Evolutionary conservation across 768 basidiomycete species (phyloP).

Genomic region (Collybia sp.): DNA sequence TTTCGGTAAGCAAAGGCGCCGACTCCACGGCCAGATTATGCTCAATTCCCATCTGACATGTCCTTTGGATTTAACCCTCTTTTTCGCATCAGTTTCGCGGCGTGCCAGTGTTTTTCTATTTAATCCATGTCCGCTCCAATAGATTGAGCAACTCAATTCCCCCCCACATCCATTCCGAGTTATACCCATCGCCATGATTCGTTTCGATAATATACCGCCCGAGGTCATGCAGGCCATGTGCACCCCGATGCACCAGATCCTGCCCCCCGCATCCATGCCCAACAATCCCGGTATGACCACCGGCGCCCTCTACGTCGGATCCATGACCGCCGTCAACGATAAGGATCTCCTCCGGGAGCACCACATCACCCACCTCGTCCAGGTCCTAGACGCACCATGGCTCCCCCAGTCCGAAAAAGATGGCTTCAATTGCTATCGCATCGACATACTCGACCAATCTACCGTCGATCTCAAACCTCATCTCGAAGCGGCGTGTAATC

Average conservation of each 20-base stretch:
- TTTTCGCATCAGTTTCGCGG: no score
- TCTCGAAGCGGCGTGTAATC: slow-evolving; percentile 61
- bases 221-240: slow-evolving; percentile 83
- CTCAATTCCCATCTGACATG: slow-evolving; percentile 7
- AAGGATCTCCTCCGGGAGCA: slow-evolving; percentile 42
- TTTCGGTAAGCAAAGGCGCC: slow-evolving; percentile 12
- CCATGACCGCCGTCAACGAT: slow-evolving; percentile 56
- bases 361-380: slow-evolving; percentile 51
- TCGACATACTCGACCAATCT: slow-evolving; percentile 62
- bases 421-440: slow-evolving; percentile 53
- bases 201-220: slow-evolving; percentile 68
- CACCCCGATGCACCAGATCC: slow-evolving; percentile 78
- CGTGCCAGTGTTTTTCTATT: slow-evolving; percentile 3
- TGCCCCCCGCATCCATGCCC: slow-evolving; percentile 29
- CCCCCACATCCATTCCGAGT: not conserved
- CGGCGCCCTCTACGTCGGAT: slow-evolving; percentile 67
- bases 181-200: slow-evolving; percentile 48
- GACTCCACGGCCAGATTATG: slow-evolving; percentile 9
- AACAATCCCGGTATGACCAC: slow-evolving; percentile 16
- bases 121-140: slow-evolving; percentile 12
- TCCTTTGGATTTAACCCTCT: slow-evolving; percentile 12
- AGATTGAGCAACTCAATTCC: slow-evolving; percentile 2
- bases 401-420: slow-evolving; percentile 42
- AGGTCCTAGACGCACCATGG: slow-evolving; percentile 62
- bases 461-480: slow-evolving; percentile 62